Base-by-base conservation (phyloP, 2,329 filamentous ascomycete species). In the Stemphylium lycopersici region DNA sequence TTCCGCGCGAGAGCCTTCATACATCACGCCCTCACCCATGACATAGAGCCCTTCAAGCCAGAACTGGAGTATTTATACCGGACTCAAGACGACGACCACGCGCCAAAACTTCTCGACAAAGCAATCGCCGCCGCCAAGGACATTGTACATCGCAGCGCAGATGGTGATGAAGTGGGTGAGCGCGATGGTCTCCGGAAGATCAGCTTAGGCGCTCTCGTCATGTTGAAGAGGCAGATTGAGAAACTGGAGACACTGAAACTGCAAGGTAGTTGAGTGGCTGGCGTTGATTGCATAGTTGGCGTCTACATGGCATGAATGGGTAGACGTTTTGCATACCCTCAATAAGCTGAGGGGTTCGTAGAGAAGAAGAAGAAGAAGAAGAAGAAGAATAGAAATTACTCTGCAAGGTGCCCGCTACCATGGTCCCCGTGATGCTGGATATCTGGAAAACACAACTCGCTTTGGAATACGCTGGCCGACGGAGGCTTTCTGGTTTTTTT, bases 11-110 rank as follows among this genome's bases (percentile, higher is more conserved):
- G 81, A 10, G 78, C 71, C 1, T 85, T 84, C 62, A 81, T 84
- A 43, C 74, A 79, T 26, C 73, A 78, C 42, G 79, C 79, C 3
- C 67, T 84, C 0, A 70, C 69, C 16, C 65, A 76, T 8, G 70
- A 74, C 0, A 67, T 81, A 1, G 59, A 60, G 4, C 83, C 81
- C 0, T 72, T 87, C 37, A 76, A 78, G 33, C 76, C 83, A 31
- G 78, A 85, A n/a, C 63, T 87, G 15, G 61, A 73, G 0, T 85
- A 80, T 75, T 63, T 84, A 3, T 87, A 87, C 59, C 64, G 78
- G 50, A 59, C 62, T 24, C 36, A 58, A 12, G 54, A 55, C 1
- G 74, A 74, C 0, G 68, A 51, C n/a, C n/a, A n/a, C 11, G 75
- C 75, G 6, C 77, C 78, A 5, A 62, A 61, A 36, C 58, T 83